Conservation (phyloP, 2,329 filamentous ascomycete species). For the Ophiosphaerella herpotricha region DNA sequence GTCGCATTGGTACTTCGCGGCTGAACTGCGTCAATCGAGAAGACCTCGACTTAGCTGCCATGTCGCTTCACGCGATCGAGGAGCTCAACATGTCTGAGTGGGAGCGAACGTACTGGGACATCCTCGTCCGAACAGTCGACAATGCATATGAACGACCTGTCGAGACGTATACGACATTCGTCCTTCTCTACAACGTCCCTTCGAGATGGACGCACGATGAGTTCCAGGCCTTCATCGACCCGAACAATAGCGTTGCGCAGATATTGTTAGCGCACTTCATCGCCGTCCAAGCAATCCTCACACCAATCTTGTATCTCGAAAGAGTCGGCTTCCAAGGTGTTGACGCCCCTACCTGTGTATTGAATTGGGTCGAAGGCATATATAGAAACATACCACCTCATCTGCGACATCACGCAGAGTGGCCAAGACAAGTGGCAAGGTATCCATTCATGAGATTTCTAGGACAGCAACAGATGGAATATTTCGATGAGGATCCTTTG, state of each 20-base stretch:
- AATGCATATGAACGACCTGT: conserved; percentile 37
- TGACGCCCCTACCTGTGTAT: conserved; percentile 35
- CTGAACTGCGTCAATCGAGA: conserved; percentile 25
- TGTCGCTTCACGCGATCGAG: conserved; percentile 33
- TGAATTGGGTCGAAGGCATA: conserved; percentile 42
- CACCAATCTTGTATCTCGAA: conserved; percentile 46
- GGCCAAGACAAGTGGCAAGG: conserved; percentile 35
- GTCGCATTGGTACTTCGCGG: conserved; percentile 24
- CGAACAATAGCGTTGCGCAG: conserved; percentile 48
- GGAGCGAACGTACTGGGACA: conserved; percentile 34
- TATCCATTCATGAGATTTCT: conserved; percentile 35
- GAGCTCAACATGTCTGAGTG: conserved; percentile 34
- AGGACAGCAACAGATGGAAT: conserved; percentile 25
- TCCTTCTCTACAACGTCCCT: conserved; percentile 49
- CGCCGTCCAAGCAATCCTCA: conserved; percentile 52
- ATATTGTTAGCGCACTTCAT: conserved; percentile 55
- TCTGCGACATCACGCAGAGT: conserved; percentile 34
- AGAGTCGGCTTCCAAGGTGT: conserved; percentile 41
- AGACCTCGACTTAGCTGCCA: conserved; percentile 36
- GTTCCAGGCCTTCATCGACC: conserved; percentile 52
- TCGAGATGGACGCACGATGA: conserved; percentile 47
- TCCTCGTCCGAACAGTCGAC: conserved; percentile 30
- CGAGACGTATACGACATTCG: conserved; percentile 49
- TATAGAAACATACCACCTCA: conserved; percentile 32
- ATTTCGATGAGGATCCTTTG: conserved; percentile 9